phyloP scores from a whole-genome alignment of 2,329 filamentous ascomycete genomes.

The Phialophora chinensis region DNA sequence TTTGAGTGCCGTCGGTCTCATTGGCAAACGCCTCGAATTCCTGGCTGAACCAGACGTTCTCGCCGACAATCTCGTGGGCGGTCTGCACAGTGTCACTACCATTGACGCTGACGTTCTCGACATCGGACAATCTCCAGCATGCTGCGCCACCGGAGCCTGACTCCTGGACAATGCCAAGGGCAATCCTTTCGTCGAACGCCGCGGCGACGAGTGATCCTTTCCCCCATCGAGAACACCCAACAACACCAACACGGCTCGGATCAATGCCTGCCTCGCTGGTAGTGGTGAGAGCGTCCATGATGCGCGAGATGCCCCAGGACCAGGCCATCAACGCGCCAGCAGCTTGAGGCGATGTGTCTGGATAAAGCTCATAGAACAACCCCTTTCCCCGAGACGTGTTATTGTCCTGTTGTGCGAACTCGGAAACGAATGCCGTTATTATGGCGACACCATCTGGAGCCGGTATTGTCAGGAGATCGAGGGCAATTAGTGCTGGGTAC shows the following conservation, averaged over 20 bases:
- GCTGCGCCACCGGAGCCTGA: slow-evolving; percentile 66
- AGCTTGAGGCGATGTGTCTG: slow-evolving; percentile 53
- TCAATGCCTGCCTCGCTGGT: slow-evolving; percentile 57
- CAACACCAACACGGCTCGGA: slow-evolving; percentile 59
- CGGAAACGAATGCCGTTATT: slow-evolving; percentile 65
- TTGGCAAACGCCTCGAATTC: slow-evolving; percentile 53
- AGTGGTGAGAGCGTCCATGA: slow-evolving; percentile 64
- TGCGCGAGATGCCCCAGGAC: slow-evolving; percentile 67
- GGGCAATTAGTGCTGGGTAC: slow-evolving; percentile 64
- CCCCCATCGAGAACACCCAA: slow-evolving; percentile 68
- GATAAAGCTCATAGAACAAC: slow-evolving; percentile 66
- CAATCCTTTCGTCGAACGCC: slow-evolving; percentile 64
- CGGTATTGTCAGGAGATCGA: slow-evolving; percentile 62
- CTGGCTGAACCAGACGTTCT: slow-evolving; percentile 69
- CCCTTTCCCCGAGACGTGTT: slow-evolving; percentile 60
- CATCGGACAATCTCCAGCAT: slow-evolving; percentile 64
- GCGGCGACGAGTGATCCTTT: slow-evolving; percentile 69
- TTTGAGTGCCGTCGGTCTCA: slow-evolving; percentile 55
- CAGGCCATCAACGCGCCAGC: slow-evolving; percentile 67
- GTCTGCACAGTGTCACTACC: slow-evolving; percentile 66
- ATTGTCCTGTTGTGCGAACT: slow-evolving; percentile 59
- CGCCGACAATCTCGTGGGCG: slow-evolving; percentile 62
- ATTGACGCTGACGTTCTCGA: slow-evolving; percentile 49
- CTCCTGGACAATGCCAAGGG: slow-evolving; percentile 67
- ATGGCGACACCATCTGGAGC: slow-evolving; percentile 61